Conservation (phyloP, 768 basidiomycete genomes). For the Mycena filopes region DNA sequence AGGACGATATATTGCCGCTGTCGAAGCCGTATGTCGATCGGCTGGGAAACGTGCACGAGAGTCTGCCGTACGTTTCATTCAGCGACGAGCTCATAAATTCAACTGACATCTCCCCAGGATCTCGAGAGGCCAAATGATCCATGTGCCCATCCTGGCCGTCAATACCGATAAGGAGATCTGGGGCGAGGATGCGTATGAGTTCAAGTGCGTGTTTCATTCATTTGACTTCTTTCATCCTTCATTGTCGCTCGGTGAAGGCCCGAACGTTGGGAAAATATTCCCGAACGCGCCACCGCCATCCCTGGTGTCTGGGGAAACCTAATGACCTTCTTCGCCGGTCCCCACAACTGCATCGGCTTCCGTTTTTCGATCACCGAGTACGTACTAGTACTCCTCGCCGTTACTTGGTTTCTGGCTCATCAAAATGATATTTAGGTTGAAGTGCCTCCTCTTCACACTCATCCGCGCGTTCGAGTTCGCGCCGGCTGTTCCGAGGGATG, state of each 20-base stretch:
- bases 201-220: not conserved
- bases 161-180: too few species aligned
- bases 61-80: slow-evolving; percentile 45
- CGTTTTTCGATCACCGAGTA: not conserved
- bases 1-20: slow-evolving; percentile 65
- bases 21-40: slow-evolving; percentile 54
- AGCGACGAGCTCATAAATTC: not conserved
- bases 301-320: not conserved
- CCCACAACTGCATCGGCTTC: not conserved
- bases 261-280: too few species aligned
- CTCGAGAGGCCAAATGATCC: not conserved
- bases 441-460: not conserved
- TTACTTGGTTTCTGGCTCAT: too few species aligned
- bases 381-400: too few species aligned
- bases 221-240: not conserved
- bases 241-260: not conserved
- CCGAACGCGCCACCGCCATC: too few species aligned
- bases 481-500: not conserved
- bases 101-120: not conserved
- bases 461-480: not conserved
- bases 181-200: not conserved
- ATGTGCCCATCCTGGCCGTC: too few species aligned
- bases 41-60: slow-evolving; percentile 51
- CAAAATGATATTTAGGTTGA: not conserved
- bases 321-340: not conserved